Evolutionary conservation across 2,329 filamentous ascomycete genomes (phyloP).

Genomic region (Coniochaeta sp.): DNA sequence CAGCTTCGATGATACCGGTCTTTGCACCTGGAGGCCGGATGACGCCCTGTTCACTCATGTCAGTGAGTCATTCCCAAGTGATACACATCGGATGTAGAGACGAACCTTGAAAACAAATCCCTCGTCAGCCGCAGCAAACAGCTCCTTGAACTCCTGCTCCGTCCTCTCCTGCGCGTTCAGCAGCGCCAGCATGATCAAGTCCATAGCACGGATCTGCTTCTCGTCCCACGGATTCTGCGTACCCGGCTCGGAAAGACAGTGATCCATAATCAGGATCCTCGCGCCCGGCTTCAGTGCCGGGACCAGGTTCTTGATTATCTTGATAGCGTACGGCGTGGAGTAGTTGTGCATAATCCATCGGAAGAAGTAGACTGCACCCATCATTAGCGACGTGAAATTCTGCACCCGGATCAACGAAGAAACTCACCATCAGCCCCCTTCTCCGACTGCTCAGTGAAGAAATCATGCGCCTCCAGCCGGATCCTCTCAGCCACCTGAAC

Average conservation of each 20-base stretch:
- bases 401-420: background rate
- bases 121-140: slow-evolving; percentile 30
- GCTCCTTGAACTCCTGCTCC: slow-evolving; percentile 29
- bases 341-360: slow-evolving; percentile 57
- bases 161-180: slow-evolving; percentile 36
- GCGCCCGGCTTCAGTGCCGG: slow-evolving; percentile 49
- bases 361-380: slow-evolving; percentile 42
- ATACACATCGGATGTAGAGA: background rate
- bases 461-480: slow-evolving; percentile 42
- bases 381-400: background rate
- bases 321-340: slow-evolving; percentile 42
- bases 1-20: slow-evolving; percentile 27
- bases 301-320: slow-evolving; percentile 40
- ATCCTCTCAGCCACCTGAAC: slow-evolving; percentile 29
- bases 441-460: slow-evolving; percentile 48
- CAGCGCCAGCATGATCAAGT: slow-evolving; percentile 33
- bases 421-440: slow-evolving; percentile 40
- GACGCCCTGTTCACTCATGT: slow-evolving; percentile 15
- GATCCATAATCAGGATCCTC: slow-evolving; percentile 34
- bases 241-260: slow-evolving; percentile 26
- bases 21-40: slow-evolving; percentile 18
- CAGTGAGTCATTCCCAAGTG: slow-evolving; percentile 6
- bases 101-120: slow-evolving; percentile 28
- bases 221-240: slow-evolving; percentile 26
- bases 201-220: slow-evolving; percentile 30